Evolutionary conservation across 768 basidiomycete species (phyloP).

Genomic region (Phlebiopsis flavidoalba): DNA sequence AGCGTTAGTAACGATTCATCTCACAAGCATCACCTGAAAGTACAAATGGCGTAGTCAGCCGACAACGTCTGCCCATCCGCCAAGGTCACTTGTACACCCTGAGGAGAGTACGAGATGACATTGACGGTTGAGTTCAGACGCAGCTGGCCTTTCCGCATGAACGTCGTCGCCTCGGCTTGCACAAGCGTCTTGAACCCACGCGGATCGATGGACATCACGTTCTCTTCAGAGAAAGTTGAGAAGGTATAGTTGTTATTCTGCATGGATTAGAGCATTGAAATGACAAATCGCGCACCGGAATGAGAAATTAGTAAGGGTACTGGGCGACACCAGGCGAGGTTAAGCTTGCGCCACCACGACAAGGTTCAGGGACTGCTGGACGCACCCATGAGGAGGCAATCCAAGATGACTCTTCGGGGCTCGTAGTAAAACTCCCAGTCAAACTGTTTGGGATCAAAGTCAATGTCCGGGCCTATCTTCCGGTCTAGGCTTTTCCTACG

Average conservation of each 20-base stretch:
- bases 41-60: slow-evolving; percentile 58
- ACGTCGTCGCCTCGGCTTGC: slow-evolving; percentile 51
- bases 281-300: background rate
- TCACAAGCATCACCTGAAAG: slow-evolving; percentile 32
- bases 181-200: slow-evolving; percentile 57
- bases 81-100: slow-evolving; percentile 44
- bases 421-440: slow-evolving; percentile 50
- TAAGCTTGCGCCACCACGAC: slow-evolving; percentile 20
- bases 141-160: slow-evolving; percentile 43
- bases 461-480: no score
- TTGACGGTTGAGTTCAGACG: slow-evolving; percentile 47
- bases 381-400: slow-evolving; percentile 60
- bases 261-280: slow-evolving; percentile 24
- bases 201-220: slow-evolving; percentile 52
- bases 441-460: slow-evolving; percentile 15
- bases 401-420: slow-evolving; percentile 60
- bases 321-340: slow-evolving; percentile 24
- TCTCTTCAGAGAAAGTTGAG: slow-evolving; percentile 46
- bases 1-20: background rate
- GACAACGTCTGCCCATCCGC: slow-evolving; percentile 36
- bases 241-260: slow-evolving; percentile 64
- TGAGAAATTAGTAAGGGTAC: slow-evolving; percentile 31
- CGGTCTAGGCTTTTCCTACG: no score
- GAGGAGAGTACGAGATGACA: slow-evolving; percentile 36
- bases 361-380: slow-evolving; percentile 14